phyloP scores from a whole-genome alignment of 441 rosid species.

The Gossypium aridum region DNA sequence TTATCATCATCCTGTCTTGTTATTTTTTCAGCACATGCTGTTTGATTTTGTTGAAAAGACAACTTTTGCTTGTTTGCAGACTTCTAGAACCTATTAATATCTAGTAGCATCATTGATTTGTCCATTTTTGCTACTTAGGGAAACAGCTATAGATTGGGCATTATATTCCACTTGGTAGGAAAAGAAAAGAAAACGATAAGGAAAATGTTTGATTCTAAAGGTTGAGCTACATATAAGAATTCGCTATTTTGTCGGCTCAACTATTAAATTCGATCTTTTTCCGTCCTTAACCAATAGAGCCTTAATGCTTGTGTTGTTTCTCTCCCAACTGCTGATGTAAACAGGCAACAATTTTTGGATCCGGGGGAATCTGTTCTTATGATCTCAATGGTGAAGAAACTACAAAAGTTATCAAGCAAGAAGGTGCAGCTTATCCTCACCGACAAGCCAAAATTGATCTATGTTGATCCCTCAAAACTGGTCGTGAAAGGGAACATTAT shows the following conservation, averaged over 20 bases:
- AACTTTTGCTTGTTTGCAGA: not conserved
- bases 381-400: constrained; percentile 96
- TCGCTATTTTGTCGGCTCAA: not conserved
- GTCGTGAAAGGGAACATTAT: constrained; percentile 78
- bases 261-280: not conserved
- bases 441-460: constrained; percentile 85
- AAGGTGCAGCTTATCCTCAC: constrained; percentile 98
- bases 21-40: not conserved
- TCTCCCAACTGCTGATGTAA: not conserved
- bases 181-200: not conserved
- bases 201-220: not conserved
- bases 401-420: constrained; percentile 85
- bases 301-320: not conserved
- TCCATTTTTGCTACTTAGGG: not conserved
- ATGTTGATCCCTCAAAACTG: constrained; percentile 87
- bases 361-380: constrained; percentile 91
- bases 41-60: constrained; percentile 4
- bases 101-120: not conserved
- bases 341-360: constrained; percentile 98
- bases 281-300: constrained; percentile 4
- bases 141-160: not conserved
- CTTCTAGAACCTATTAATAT: not conserved
- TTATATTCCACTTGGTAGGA: not conserved
- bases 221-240: not conserved
- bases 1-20: constrained; percentile 10